These are phyloP conservation scores for Zostera marina DNA, from an alignment of 116 monocot genomes.

Conservation along the genomic window DNA sequence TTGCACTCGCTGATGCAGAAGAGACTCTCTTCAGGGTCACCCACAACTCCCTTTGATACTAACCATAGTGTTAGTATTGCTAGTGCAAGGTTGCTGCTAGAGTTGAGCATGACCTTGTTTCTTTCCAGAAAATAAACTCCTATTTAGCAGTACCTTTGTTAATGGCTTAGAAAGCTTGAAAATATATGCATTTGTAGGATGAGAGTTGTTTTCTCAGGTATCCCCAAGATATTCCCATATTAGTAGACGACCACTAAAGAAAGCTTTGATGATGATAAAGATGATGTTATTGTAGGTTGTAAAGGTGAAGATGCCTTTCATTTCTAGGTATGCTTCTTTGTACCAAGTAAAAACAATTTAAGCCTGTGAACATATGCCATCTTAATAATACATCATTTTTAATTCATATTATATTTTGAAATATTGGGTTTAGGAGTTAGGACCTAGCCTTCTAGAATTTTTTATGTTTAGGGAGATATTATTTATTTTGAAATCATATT, in stretches of 20 bases:
- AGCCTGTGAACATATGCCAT: too few relatives aligned
- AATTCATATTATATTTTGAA: too few relatives aligned
- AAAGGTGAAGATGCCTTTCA: conserved; percentile 3
- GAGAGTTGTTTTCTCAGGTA: not conserved
- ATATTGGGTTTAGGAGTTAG: too few relatives aligned
- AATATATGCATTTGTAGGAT: not conserved
- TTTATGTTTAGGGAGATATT: too few relatives aligned
- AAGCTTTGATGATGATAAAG: not conserved
- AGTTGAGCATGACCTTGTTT: not conserved
- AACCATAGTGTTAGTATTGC: not conserved
- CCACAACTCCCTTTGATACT: not conserved
- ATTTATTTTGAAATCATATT: too few relatives aligned
- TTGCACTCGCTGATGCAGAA: conserved; percentile 14
- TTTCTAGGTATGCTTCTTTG: not conserved
- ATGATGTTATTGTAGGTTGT: conserved; percentile 3
- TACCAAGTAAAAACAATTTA: too few relatives aligned
- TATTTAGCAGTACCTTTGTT: too few relatives aligned
- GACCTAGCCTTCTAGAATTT: too few relatives aligned
- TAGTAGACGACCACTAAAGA: not conserved
- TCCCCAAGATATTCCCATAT: not conserved
- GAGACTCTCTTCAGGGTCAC: conserved; percentile 1
- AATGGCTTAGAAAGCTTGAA: not conserved
- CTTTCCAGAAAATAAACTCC: not conserved
- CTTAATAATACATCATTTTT: too few relatives aligned
- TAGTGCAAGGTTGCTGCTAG: not conserved